Evolutionary conservation across 306 rosid species (phyloP), one percentile per base, ranked within the genome.

Genomic region (Styphnolobium japonicum): DNA sequence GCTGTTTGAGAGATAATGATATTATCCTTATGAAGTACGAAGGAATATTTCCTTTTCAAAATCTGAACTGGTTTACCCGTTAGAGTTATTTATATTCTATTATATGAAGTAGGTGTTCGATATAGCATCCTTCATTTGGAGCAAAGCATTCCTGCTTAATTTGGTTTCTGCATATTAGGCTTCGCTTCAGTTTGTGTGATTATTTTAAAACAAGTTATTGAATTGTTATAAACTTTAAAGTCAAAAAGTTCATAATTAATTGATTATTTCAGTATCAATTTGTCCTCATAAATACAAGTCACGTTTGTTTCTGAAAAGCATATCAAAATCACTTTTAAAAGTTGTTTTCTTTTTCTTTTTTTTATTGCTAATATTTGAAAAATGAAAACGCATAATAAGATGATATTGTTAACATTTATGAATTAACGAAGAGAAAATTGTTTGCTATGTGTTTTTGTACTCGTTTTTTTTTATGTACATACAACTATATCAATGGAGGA

Each of bases 1-100:
- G 10, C 10, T 45, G 12, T 16, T 29, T 69, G 52, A 57, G 15
- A 79, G 45, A 46, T 70, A 14, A 22, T 70, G 40, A 48, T 60
- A 34, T 18, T 10, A 45, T 61, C 69, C 22, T 36, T 37, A 14
- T 43, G 23, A 78, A 11, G 61, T 67, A 19, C 29, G 15, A 43
- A 42, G 48, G 76, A 78, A 45, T 68, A 69, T 79, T 57, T 70
- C 65, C 34, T 37, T 66, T 52, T 66, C 53, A 77, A 58, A 60
- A 58, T 37, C 63, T 22, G 60, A 46, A 31, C 51, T 58, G 16
- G 4, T 51, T 77, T 66, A n/a, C 52, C 42, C 36, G 23, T 40
- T 56, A 15, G 6, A 15, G 6, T 37, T 72, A 6, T 72, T 52
- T 39, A 22, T 52, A 14, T 70, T 70, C 31, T 48, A 43, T 25